Evolutionary conservation across 805 yeast species (phyloP), one percentile per base, ranked within the genome.

Genomic region (Myxozyma neglecta): DNA sequence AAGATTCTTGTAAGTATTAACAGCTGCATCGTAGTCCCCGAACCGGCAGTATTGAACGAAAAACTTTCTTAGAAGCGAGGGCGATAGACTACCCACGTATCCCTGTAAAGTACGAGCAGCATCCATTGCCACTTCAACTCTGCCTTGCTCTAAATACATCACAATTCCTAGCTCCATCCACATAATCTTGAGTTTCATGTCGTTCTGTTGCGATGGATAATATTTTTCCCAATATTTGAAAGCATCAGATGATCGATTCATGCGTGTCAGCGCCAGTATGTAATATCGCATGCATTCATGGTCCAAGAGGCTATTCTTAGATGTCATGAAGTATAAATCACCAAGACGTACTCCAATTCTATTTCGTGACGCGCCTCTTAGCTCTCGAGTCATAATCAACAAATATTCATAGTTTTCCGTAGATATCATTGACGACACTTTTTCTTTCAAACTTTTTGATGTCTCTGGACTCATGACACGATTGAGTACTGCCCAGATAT

Each of bases 141-240:
- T 47, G 6, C 54, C 45, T 16, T 47, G 52, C 16, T 45, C 32
- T 8, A 59, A 42, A 34, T 55, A 55, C 13, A 62, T 39, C 47
- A 42, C 6, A 10, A 54, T 56, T 1, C 64, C 60, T 16, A 50
- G 18, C 35, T 62, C 63, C 54, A 35, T 34, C 66, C 66, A 62
- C 29, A 34, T 16, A 5, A 40, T 32, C 16, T 53, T 39, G 10
- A 42, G 50, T n/a, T 18, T 9, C 7, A 6, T 6, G 11, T 24
- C 49, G 3, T 10, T 34, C 14, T 14, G 48, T 29, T 48, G 53
- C 2, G 29, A 14, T 11, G 44, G 43, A 39, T 49, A 34, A 13
- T n/a, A 47, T 2, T 20, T 36, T 13, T 53, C 47, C 65, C 65
- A 61, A 14, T 43, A 4, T 18, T 42, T 32, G 18, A 61, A 43